Evolutionary conservation across 1,284 basidiomycete species (phyloP), one percentile per base, ranked within the genome.

Genomic region (Marasmius sp.): DNA sequence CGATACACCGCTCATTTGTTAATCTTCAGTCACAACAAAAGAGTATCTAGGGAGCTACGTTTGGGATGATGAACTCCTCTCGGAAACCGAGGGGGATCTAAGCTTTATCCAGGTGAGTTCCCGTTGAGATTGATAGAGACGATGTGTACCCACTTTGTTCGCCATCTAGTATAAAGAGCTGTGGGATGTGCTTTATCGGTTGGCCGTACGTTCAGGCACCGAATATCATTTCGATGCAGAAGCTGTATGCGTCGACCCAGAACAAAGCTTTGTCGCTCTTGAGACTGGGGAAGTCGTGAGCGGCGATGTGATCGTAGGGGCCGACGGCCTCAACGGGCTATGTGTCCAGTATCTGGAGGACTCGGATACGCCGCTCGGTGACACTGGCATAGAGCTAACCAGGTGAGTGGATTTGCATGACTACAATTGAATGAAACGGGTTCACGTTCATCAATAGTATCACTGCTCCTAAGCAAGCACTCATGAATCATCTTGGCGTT

Each of bases 301-400:
- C 1, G 84, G 79, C 8, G 84, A 90, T 66, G 77, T 89, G n/a
- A 77, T 90, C 55, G 73, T 91, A 41, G 88, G 86, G 18, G 87
- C 88, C 0, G 88, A 89, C 66, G 88, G 52, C 16, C 34, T 54
- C n/a, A n/a, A 54, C 3, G 52, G 52, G n/a, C 36, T 54, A 54
- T 54, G 34, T 36, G 14, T 54, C 16, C 33, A 54, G 14, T 54
- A 54, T 18, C 38, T 54, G 36, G 33, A 73, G 79, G 22, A 65
- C 69, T 62, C 48, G 72, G 72, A 57, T 67, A 69, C 39, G 65
- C 65, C 6, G 52, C 61, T 50, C 64, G 71, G 2, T 58, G 68
- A 51, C 48, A 61, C 41, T 64, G 70, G 37, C 61, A 68, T 68
- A 63, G 74, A 68, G 49, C 72, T 82, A 68, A 86, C 81, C 69